Conservation (phyloP, 2,329 filamentous ascomycete genomes). For the Colletotrichum endophyticum region DNA sequence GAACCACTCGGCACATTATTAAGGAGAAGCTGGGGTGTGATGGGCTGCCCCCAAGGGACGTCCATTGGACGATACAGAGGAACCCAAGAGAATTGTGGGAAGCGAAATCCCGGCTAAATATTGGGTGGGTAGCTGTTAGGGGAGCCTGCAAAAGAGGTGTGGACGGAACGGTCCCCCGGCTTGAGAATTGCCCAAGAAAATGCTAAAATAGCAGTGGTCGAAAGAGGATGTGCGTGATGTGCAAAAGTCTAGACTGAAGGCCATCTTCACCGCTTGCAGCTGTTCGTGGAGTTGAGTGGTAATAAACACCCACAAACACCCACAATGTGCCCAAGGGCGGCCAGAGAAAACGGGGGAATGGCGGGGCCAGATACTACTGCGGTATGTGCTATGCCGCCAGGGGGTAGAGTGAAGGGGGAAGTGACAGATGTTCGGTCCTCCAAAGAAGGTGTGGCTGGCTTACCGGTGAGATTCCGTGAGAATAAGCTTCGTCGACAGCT, state of each 20-base stretch:
- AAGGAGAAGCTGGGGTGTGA: slow-evolving; percentile 25
- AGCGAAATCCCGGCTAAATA: slow-evolving; percentile 17
- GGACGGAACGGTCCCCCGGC: slow-evolving; percentile 14
- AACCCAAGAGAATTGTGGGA: slow-evolving; percentile 9
- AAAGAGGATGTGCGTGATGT: slow-evolving; percentile 5
- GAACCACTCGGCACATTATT: slow-evolving; percentile 22
- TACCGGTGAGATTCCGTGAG: not conserved
- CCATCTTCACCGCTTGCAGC: slow-evolving; percentile 10
- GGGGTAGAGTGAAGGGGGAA: not conserved
- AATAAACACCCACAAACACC: not conserved
- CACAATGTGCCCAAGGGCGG: not conserved
- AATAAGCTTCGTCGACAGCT: slow-evolving; percentile 16
- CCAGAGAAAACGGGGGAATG: not conserved
- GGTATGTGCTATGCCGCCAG: no score
- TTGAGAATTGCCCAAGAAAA: not conserved
- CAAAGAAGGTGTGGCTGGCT: slow-evolving; percentile 12
- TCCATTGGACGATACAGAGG: slow-evolving; percentile 14
- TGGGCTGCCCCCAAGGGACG: slow-evolving; percentile 10
- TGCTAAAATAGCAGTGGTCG: not conserved
- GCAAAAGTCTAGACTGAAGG: slow-evolving; percentile 10
- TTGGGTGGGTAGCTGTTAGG: slow-evolving; percentile 13
- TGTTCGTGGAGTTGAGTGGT: not conserved
- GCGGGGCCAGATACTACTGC: not conserved
- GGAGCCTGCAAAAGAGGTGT: slow-evolving; percentile 4
- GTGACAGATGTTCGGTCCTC: not conserved